Base-by-base conservation (phyloP, 1,284 basidiomycete species). In the Takashimella tepidaria region DNA sequence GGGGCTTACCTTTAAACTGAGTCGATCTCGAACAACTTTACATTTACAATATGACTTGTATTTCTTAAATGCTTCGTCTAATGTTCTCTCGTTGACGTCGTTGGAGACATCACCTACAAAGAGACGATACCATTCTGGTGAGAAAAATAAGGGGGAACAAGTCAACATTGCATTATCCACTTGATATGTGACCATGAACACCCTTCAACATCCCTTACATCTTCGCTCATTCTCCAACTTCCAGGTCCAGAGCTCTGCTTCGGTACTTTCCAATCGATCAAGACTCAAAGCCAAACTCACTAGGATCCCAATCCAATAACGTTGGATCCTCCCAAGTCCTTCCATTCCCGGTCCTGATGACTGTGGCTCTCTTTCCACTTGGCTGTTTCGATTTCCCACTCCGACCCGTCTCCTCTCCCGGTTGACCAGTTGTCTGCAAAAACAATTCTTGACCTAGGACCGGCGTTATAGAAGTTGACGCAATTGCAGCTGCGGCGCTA, bases 31-130 rank as follows among this genome's bases (percentile, higher is more conserved):
- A 50, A 98, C 89, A 49, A 99, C 95, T 58, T 92, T 86, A 47
- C 91, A 92, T 76, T 96, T 98, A 73, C 84, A 83, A 76, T 98
- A 98, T 10, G 91, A 91, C 0, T 87, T 74, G 69, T 95, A 98
- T 73, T 89, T 88, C 73, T 84, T 85, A 76, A 98, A 98, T 3
- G 95, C 92, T 64, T 89, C 89, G 48, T 91, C 79, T 19, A 98
- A 82, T 12, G 91, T 87, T 64, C 95, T 89, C 67, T 98, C 96
- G 50, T 90, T 92, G 25, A 98, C 93, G 76, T 98, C 96, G 70
- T 98, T 98, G 67, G 93, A 97, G 41, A 98, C 81, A 74, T 99
- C 95, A 47, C 96, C 96, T 21, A 99, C 92, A 68, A 99, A 99
- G 45, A 99, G 79, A 25, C 96, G 85, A 78, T 96, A 98, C 90